Evolutionary conservation across 2,329 filamentous ascomycete genomes (phyloP).

Genomic region (Neofusicoccum laricinum): DNA sequence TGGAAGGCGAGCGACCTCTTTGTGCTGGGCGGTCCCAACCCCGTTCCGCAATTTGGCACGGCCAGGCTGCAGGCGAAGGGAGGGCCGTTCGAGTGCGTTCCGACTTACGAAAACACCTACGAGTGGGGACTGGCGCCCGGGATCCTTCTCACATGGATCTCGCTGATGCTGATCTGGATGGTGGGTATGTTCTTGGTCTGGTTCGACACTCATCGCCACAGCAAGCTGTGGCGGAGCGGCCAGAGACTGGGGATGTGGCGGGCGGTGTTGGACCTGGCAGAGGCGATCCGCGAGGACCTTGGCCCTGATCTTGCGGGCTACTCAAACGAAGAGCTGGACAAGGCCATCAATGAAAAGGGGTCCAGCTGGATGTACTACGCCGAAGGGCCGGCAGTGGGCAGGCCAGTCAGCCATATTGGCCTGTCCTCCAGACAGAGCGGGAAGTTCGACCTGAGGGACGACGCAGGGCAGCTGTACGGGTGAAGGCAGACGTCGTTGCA

Average conservation of each 20-base stretch:
- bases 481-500: background rate
- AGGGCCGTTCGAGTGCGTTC: background rate
- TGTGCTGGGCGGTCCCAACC: background rate
- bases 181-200: conserved; percentile 12
- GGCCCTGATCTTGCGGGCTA: conserved; percentile 5
- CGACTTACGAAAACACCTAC: conserved; percentile 1
- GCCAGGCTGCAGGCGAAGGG: background rate
- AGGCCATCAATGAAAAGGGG: conserved; percentile 4
- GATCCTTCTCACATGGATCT: conserved; percentile 1
- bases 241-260: conserved; percentile 13
- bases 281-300: conserved; percentile 11
- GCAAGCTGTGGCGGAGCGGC: conserved; percentile 6
- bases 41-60: background rate
- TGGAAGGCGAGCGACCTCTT: background rate
- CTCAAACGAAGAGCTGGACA: conserved; percentile 6
- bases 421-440: background rate
- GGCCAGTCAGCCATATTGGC: conserved; percentile 4
- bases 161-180: background rate
- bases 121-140: conserved; percentile 8
- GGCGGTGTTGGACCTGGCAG: conserved; percentile 7
- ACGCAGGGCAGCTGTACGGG: background rate
- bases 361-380: conserved; percentile 4
- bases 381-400: background rate
- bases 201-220: conserved; percentile 14
- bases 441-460: background rate